Percentiles rank a stretch among this genome's conserved stretches.
phyloP scores from a whole-genome alignment of 176 grass and related monocot species.

The Eragrostis curvula region DNA sequence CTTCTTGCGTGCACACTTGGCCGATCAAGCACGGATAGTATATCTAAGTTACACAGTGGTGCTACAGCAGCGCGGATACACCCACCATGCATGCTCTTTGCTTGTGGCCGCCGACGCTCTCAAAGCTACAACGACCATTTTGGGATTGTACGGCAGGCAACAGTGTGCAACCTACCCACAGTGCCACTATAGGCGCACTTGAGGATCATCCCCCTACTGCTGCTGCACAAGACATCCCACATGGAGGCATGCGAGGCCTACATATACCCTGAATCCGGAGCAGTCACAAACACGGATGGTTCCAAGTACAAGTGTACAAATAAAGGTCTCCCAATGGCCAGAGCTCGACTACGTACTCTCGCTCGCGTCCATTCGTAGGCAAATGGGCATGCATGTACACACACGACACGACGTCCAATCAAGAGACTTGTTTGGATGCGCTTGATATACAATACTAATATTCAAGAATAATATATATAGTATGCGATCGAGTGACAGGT shows the following conservation, averaged over 20 bases:
- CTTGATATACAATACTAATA: too few relatives aligned
- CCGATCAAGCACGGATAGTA: background rate
- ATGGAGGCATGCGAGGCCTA: constrained; percentile 10
- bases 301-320: background rate
- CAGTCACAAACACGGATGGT: background rate
- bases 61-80: background rate
- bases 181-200: background rate
- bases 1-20: background rate
- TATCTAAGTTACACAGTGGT: too few relatives aligned
- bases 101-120: constrained; percentile 19
- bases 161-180: background rate
- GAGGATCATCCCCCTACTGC: background rate
- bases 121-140: constrained; percentile 20
- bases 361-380: too few relatives aligned
- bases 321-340: background rate
- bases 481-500: too few relatives aligned
- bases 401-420: too few relatives aligned
- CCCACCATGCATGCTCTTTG: background rate
- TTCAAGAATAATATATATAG: too few relatives aligned
- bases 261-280: background rate
- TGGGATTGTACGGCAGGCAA: constrained; percentile 37
- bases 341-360: too few relatives aligned
- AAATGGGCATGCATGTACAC: too few relatives aligned
- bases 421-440: too few relatives aligned
- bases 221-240: background rate